These are phyloP conservation scores for Puccinia triticina DNA, from an alignment of 1,284 basidiomycete species.

Conservation along the genomic window DNA sequence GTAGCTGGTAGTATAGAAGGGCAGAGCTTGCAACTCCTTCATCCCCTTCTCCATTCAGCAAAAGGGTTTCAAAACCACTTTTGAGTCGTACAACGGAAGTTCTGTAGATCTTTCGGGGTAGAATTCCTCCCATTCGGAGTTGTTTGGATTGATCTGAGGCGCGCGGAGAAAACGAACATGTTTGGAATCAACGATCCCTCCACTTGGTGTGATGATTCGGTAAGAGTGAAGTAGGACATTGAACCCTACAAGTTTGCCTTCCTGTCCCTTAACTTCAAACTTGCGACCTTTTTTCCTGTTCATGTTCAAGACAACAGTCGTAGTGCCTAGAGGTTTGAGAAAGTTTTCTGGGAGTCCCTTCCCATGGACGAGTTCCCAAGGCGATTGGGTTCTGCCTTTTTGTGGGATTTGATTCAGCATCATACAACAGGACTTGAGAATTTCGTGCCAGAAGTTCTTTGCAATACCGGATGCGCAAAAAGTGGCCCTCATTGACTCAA, in stretches of 20 bases:
- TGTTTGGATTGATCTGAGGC: background rate
- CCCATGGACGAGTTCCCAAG: background rate
- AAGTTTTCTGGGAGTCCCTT: background rate
- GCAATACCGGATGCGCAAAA: background rate
- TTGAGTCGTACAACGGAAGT: no score
- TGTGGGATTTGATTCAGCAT: no score
- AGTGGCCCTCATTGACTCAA: background rate
- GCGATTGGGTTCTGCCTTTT: background rate
- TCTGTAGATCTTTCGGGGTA: background rate
- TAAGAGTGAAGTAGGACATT: background rate
- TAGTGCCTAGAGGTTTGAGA: background rate
- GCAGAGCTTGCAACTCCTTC: no score
- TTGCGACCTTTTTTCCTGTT: background rate
- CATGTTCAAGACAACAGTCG: background rate
- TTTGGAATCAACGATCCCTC: background rate
- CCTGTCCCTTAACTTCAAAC: background rate
- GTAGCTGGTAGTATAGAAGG: no score
- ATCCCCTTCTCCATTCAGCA: no score
- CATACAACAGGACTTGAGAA: background rate
- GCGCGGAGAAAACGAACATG: background rate
- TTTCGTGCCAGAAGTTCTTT: slow-evolving; percentile 1
- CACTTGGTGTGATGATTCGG: no score
- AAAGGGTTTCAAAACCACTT: no score
- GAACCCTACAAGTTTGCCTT: background rate
- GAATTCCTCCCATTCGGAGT: background rate